Conservation (phyloP, 164 flowering plant genomes). For the Litsea cubeba region DNA sequence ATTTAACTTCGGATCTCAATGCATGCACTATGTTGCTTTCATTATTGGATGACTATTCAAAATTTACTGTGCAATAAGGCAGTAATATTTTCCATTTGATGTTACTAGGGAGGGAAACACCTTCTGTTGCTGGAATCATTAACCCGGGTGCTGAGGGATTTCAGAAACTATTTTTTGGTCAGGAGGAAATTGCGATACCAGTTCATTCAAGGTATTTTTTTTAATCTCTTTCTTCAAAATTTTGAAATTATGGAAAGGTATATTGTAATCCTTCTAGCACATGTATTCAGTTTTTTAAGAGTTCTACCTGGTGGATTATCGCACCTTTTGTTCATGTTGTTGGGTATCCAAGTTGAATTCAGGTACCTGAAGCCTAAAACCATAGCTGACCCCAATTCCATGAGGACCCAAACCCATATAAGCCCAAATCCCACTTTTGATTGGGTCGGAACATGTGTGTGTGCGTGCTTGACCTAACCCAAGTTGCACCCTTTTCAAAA, state of each 20-base stretch:
- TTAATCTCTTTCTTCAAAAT: background rate
- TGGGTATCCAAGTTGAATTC: background rate
- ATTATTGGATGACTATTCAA: background rate
- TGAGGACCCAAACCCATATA: too few species aligned
- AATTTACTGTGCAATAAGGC: background rate
- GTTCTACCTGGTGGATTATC: background rate
- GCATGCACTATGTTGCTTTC: background rate
- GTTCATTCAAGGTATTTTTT: conserved; percentile 75
- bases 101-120: conserved; percentile 82
- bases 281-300: background rate
- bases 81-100: conserved; percentile 4
- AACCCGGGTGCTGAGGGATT: conserved; percentile 97
- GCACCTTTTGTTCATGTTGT: background rate
- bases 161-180: conserved; percentile 97
- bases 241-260: background rate
- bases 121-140: conserved; percentile 96
- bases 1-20: background rate
- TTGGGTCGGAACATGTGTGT: too few species aligned
- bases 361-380: background rate
- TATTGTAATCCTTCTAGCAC: background rate
- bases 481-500: too few species aligned
- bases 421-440: too few species aligned
- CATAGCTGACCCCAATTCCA: too few species aligned
- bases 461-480: too few species aligned
- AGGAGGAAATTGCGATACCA: conserved; percentile 98